Percentiles rank a stretch among this genome's conserved stretches.
Evolutionary conservation across 225 moss, liverwort and hornwort species (phyloP).

Genomic region (Lunularia cruciata): DNA sequence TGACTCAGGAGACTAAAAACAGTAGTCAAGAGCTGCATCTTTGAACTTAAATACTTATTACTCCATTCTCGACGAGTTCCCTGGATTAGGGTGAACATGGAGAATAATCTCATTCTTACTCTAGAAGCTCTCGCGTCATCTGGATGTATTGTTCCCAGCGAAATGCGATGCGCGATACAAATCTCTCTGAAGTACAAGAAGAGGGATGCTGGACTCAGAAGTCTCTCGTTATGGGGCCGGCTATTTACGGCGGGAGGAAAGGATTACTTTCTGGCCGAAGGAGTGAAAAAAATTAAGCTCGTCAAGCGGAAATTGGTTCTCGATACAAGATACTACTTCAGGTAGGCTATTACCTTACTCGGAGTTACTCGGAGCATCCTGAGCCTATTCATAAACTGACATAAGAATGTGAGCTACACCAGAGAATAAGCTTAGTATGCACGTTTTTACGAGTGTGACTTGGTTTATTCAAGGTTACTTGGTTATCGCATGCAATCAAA

Average conservation of each 20-base stretch:
- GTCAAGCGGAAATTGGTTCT: constrained; percentile 55
- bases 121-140: constrained; percentile 78
- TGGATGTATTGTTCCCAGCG: constrained; percentile 79
- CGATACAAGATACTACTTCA: constrained; percentile 77
- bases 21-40: too few relatives aligned
- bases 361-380: neutral
- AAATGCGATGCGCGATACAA: constrained; percentile 70
- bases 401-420: too few relatives aligned
- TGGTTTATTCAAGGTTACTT: too few relatives aligned
- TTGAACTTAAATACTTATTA: too few relatives aligned
- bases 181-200: constrained; percentile 86
- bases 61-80: too few relatives aligned
- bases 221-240: constrained; percentile 76
- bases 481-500: too few relatives aligned
- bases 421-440: too few relatives aligned
- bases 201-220: constrained; percentile 77
- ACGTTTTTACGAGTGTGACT: too few relatives aligned
- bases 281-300: constrained; percentile 64
- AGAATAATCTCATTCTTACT: constrained; percentile 65
- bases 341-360: constrained; percentile 18
- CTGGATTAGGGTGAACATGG: too few relatives aligned
- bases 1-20: too few relatives aligned
- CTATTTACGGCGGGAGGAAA: constrained; percentile 76
- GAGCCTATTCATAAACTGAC: too few relatives aligned
- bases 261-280: constrained; percentile 84